Conservation (phyloP, 768 basidiomycete genomes). For the Ephemerocybe angulata region DNA sequence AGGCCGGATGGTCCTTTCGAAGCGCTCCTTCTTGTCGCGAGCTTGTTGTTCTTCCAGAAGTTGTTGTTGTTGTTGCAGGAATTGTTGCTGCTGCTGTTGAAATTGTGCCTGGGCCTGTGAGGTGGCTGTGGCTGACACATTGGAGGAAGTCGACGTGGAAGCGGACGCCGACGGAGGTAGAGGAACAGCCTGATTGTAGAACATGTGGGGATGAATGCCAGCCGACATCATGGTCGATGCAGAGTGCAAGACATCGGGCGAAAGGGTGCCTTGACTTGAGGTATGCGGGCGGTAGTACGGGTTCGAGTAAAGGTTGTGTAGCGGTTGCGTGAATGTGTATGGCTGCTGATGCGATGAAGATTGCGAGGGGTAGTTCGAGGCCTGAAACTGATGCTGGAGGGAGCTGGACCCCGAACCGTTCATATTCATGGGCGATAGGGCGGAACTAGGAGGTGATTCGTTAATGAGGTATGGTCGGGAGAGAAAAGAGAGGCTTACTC, state of each 20-base stretch:
- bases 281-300: conserved; percentile 31
- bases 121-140: not conserved
- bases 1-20: conserved; percentile 50
- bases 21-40: conserved; percentile 53
- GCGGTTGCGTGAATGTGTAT: conserved; percentile 2
- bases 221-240: too few relatives aligned
- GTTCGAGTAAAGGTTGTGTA: conserved; percentile 13
- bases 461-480: conserved; percentile 7
- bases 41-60: conserved; percentile 30
- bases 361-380: conserved; percentile 33
- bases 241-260: conserved; percentile 66
- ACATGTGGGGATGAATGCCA: conserved; percentile 28
- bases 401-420: conserved; percentile 43
- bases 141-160: conserved; percentile 17
- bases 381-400: conserved; percentile 42
- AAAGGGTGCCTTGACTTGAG: conserved; percentile 57
- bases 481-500: conserved; percentile 48
- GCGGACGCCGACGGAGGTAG: conserved; percentile 13
- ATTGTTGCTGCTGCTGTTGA: not conserved
- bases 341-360: conserved; percentile 23
- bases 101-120: not conserved
- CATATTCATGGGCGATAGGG: conserved; percentile 51
- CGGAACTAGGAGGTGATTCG: conserved; percentile 36
- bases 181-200: conserved; percentile 31
- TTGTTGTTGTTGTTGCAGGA: conserved; percentile 14